Conservation (phyloP, 768 basidiomycete species). For the Calvatia gigantea region DNA sequence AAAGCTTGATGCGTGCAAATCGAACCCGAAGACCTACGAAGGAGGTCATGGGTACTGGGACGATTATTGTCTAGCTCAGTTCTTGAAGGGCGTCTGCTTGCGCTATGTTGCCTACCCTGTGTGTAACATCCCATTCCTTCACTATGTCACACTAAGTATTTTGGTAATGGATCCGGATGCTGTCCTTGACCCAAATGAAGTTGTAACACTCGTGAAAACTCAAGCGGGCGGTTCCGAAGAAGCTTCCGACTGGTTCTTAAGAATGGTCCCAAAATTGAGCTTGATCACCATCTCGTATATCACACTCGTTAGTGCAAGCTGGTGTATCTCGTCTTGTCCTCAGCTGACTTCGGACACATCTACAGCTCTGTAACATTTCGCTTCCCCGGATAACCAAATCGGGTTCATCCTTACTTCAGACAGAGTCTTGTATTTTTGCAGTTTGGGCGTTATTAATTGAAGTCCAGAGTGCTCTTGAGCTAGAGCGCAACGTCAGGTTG, state of each 20-base stretch:
- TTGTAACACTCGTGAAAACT: conserved; percentile 32
- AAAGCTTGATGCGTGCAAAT: conserved; percentile 25
- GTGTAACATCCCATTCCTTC: conserved; percentile 24
- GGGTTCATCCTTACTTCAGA: too few species aligned
- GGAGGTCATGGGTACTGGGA: conserved; percentile 72
- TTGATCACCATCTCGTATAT: conserved; percentile 90
- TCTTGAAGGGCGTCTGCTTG: conserved; percentile 81
- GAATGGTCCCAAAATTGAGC: conserved; percentile 66
- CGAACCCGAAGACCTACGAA: conserved; percentile 32
- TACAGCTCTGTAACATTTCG: too few species aligned
- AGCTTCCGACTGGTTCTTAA: conserved; percentile 68
- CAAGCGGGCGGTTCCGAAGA: conserved; percentile 55
- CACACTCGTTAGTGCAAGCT: conserved; percentile 63
- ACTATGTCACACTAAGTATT: background rate
- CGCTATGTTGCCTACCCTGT: conserved; percentile 87
- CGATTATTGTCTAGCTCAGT: conserved; percentile 77
- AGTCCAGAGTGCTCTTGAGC: too few species aligned
- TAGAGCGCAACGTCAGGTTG: too few species aligned
- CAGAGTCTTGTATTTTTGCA: too few species aligned
- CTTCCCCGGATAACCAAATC: too few species aligned
- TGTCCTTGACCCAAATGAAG: conserved; percentile 35
- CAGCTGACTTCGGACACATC: background rate
- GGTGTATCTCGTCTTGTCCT: background rate
- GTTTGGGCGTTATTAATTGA: too few species aligned
- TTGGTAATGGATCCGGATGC: conserved; percentile 58